Evolutionary conservation across 768 basidiomycete species (phyloP), one percentile per base, ranked within the genome.

Genomic region (Suillus fuscotomentosus): DNA sequence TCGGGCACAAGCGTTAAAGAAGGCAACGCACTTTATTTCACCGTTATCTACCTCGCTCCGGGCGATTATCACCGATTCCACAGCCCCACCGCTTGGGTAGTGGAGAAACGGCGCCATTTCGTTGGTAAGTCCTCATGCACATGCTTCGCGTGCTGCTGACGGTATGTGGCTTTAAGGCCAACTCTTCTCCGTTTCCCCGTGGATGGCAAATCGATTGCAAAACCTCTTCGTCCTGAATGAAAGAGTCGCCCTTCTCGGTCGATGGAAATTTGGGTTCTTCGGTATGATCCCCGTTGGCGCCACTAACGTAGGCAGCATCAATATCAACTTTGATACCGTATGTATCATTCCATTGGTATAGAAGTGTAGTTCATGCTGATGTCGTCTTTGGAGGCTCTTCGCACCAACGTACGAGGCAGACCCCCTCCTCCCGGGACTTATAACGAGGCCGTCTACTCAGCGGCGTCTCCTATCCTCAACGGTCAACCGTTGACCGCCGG

Each of bases 41-140:
- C 91, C 27, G 97, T 99, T 69, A 91, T 99, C 65, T 99, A 99
- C 79, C 91, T 99, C 62, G 97, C 97, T 0, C 97, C 97, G 1
- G 97, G 97, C 2, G 97, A 99, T 73, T 99, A 99, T 76, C 97
- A 99, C 72, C 87, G 97, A 17, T 99, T 97, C 85, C 97, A 99
- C 76, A 91, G 88, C 60, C 97, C 97, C 1, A 89, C 95, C 0
- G 88, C 92, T 8, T 99, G 97, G 97, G 95, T 99, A 6, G 97
- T 98, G 20, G 96, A 99, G 81, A 91, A 92, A 72, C 80, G 97
- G 66, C 79, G 97, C 47, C 97, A 99, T 75, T 99, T 99, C 71
- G 88, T 95, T 38, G 96, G 95, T 85, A 57, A 41, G 86, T 79
- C n/a, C 3, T 55, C n/a, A 22, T 54, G 31, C 14, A 39, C 31